These are phyloP conservation scores for Cryphonectria radicalis DNA, from an alignment of 2,329 filamentous ascomycete species.

Conservation along the genomic window DNA sequence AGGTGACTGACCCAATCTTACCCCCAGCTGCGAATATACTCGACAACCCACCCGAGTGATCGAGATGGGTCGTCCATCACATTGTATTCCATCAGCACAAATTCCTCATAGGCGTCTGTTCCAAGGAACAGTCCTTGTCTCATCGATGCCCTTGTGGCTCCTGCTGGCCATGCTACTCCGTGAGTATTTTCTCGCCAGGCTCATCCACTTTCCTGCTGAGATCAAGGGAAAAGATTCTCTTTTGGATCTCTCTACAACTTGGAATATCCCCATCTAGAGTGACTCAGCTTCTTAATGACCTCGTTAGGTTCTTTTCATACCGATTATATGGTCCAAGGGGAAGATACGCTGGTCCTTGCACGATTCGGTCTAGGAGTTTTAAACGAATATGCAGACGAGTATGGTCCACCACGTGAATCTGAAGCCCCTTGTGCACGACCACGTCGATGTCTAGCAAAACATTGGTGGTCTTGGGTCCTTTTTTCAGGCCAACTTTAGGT, in stretches of 20 bases:
- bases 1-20: neutral
- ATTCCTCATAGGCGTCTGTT: neutral
- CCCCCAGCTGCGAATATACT: neutral
- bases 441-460: neutral
- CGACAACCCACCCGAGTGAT: neutral
- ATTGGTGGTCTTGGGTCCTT: too few relatives aligned
- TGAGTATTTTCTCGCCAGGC: slow-evolving; percentile 27
- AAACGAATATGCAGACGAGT: slow-evolving; percentile 16
- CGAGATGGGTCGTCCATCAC: neutral
- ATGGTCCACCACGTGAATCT: slow-evolving; percentile 14
- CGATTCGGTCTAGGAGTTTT: slow-evolving; percentile 16
- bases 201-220: slow-evolving; percentile 16
- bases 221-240: neutral
- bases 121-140: neutral
- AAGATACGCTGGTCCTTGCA: slow-evolving; percentile 20
- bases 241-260: slow-evolving; percentile 11
- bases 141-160: slow-evolving; percentile 19
- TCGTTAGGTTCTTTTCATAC: neutral
- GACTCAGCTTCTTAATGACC: slow-evolving; percentile 4
- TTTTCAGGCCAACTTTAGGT: too few relatives aligned
- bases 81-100: neutral
- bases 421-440: slow-evolving; percentile 1
- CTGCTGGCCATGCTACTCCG: slow-evolving; percentile 32
- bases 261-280: slow-evolving; percentile 5
- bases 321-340: neutral